Evolutionary conservation across 208 protist species (phyloP), one percentile per base, ranked within the genome.

Genomic region (Leishmania martiniquensis): DNA sequence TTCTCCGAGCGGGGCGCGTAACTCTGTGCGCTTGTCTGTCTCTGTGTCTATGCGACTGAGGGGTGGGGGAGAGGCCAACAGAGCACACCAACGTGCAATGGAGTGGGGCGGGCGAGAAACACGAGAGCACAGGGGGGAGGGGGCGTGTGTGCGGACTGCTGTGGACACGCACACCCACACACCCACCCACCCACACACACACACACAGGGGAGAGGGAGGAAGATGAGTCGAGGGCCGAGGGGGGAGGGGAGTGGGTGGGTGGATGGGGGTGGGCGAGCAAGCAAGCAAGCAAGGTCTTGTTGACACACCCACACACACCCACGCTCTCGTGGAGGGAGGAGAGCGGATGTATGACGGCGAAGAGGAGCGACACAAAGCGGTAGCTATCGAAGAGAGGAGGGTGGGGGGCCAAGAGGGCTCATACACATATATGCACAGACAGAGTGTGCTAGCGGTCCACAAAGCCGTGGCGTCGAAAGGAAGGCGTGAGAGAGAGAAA

Each of bases 161-260:
- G n/a, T n/a, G n/a, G n/a, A n/a, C n/a, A n/a, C n/a, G n/a, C n/a
- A n/a, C 62, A 44, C 32, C 5, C 63, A 32, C 17, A 2, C 32
- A 67, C 62, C 32, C 62, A 67, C 62, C 5, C 62, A 67, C 62
- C 2, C 49, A 71, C 44, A 70, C 44, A 63, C 34, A 75, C 66
- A 12, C 51, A 55, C 51, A n/a, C 17, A 22, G n/a, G n/a, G n/a
- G n/a, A n/a, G 25, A 60, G 54, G 25, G 25, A 29, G 25, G 25
- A 60, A 71, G 20, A 77, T 7, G 73, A 57, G 15, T n/a, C n/a
- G n/a, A n/a, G n/a, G n/a, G n/a, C n/a, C n/a, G n/a, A n/a, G n/a
- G 29, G 29, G 29, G 59, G 59, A 4, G 59, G 22, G 59, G 32
- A 37, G 13, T 2, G 59, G 59, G 20, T 25, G 15, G 2, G 59